These are phyloP conservation scores for Saccharum officinarum DNA, from an alignment of 176 grass and related monocot species.

Conservation along the genomic window DNA sequence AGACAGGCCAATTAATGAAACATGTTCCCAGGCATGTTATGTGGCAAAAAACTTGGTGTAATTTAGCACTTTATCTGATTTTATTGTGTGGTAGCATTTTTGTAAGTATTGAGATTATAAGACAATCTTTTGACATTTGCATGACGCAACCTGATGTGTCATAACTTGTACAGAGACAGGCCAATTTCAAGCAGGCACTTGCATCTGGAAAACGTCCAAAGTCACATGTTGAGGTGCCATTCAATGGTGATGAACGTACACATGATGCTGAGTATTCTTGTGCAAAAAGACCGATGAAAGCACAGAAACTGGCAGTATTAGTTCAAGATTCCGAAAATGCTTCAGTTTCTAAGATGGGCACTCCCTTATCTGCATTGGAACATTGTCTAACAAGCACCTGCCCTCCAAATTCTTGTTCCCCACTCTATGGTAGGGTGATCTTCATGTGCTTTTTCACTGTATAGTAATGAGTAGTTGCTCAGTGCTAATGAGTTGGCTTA, in stretches of 20 bases:
- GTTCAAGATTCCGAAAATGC: slow-evolving; percentile 6
- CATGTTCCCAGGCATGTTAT: too few species aligned
- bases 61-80: too few species aligned
- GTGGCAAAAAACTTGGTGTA: too few species aligned
- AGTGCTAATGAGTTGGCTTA: background rate
- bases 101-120: too few species aligned
- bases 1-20: too few species aligned
- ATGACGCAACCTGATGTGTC: too few species aligned
- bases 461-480: background rate
- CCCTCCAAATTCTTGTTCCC: background rate
- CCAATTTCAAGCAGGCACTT: too few species aligned
- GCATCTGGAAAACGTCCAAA: too few species aligned
- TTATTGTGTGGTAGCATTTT: too few species aligned
- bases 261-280: background rate
- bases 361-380: background rate
- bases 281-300: slow-evolving; percentile 31
- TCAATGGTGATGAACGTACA: slow-evolving; percentile 22
- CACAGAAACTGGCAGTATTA: background rate
- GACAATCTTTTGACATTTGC: too few species aligned
- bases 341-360: slow-evolving; percentile 8
- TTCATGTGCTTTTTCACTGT: background rate
- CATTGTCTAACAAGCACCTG: background rate
- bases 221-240: too few species aligned
- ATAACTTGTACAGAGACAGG: too few species aligned
- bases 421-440: background rate